Base-by-base conservation (phyloP, 2,329 filamentous ascomycete species). In the Ploettnerulaceae sp. region DNA sequence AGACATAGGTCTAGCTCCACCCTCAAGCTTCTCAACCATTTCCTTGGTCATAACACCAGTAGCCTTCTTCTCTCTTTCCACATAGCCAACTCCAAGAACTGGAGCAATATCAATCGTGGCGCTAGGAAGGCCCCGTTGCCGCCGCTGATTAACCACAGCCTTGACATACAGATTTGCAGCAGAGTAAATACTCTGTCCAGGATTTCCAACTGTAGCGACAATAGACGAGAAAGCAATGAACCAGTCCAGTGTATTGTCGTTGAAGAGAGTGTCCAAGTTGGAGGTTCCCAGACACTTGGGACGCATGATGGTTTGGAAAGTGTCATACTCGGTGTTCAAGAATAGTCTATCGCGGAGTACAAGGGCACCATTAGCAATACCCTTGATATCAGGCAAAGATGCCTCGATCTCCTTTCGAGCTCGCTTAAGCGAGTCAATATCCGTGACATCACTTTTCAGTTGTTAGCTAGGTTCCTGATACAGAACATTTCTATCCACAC, bases 51-150 rank as follows among this genome's bases (percentile, higher is more conserved):
- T 7, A 17, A 4, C 33, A 20, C n/a, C 33, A 5, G 33, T 28
- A n/a, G n/a, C n/a, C n/a, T n/a, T n/a, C n/a, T n/a, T n/a, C n/a
- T n/a, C n/a, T 60, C 46, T 48, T 6, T 43, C 43, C 3, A 71
- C 54, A 38, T 63, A 67, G 0, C 71, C 71, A 3, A 67, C 57
- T 4, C 64, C 69, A 3, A 62, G 59, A 7, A 82, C 69, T 1
- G 69, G 68, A 0, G 75, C 76, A 11, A 82, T 63, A 54, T 81
- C 71, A 1, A 82, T 64, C 0, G 69, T 69, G 0, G 71, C 66
- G 18, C 70, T 72, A 2, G 69, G 63, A 3, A 73, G 60, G 2
- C 71, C 70, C 17, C 59, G 59, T 1, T 57, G 57, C 0, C 63
- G 61, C 2, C 73, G 66, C 49, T 70, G 62, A 17, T 65, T 61